Base-by-base conservation (phyloP, 768 basidiomycete genomes). In the Naganishia kalamii region DNA sequence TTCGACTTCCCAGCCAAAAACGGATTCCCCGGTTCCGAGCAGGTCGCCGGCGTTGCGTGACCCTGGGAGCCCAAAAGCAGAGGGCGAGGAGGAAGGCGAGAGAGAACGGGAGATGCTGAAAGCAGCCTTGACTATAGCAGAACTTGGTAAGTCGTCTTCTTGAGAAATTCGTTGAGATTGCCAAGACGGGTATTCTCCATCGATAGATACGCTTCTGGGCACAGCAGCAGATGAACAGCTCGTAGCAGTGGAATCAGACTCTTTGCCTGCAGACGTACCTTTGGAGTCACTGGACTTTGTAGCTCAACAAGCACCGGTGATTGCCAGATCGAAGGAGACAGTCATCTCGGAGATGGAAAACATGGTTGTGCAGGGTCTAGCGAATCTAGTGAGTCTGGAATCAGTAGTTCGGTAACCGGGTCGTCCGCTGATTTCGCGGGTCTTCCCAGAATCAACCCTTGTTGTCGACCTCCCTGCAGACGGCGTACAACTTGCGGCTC, bases 121-220 rank as follows among this genome's bases (percentile, higher is more conserved):
- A 77, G 93, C 94, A 1, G 94, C 93, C n/a, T 80, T 97, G 71
- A 92, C 86, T 41, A 86, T 98, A 10, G 90, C 93, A 0, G 94
- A 99, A 76, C 81, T 98, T 46, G 83, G 92, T 90, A 67, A 70
- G 87, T 66, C 3, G 13, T 13, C 25, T 19, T 32, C 33, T 40
- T 60, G 17, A 59, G 8, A 44, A 44, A n/a, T n/a, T 44, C 10
- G 21, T 40, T 40, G 37, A 8, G 19, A n/a, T 4, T 29, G 27
- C 19, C 30, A 30, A 35, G 21, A 11, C 51, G 12, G 5, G 10
- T n/a, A 19, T 4, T 37, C 1, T 37, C 13, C 7, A 7, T 15
- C 19, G n/a, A 6, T 54, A 61, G 60, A 60, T 43, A 57, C 35
- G 23, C 59, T 44, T 27, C 35, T 61, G 27, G 41, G 29, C 41